Percentiles rank a stretch among this genome's conserved stretches.
These are phyloP conservation scores for Pyrenophora teres DNA, from an alignment of 2,329 filamentous ascomycete genomes.

Conservation along the genomic window DNA sequence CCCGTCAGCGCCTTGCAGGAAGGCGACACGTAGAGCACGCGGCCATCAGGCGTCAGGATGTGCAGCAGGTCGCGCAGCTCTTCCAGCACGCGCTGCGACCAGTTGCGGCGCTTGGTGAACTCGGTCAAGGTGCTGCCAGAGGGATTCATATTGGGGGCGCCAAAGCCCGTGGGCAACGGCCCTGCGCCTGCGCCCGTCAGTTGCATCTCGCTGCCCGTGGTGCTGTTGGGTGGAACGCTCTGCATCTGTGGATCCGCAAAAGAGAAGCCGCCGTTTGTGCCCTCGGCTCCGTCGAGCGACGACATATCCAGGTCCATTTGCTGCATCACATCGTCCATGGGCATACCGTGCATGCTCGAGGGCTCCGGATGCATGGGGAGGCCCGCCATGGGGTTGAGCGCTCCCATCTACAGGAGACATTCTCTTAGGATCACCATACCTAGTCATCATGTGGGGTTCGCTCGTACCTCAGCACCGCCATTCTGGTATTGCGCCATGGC, in stretches of 20 bases:
- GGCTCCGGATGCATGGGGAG: constrained; percentile 34
- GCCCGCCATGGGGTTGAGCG: constrained; percentile 25
- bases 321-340: constrained; percentile 53
- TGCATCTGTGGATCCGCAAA: constrained; percentile 36
- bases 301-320: constrained; percentile 53
- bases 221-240: constrained; percentile 31
- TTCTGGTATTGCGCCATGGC: constrained; percentile 46
- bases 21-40: constrained; percentile 83
- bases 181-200: constrained; percentile 58
- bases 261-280: constrained; percentile 26
- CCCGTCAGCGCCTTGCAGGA: constrained; percentile 77
- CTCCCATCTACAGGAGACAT: constrained; percentile 36
- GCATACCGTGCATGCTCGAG: constrained; percentile 37
- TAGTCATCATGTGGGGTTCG: constrained; percentile 13
- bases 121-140: constrained; percentile 64
- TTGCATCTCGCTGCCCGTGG: constrained; percentile 30
- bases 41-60: constrained; percentile 82
- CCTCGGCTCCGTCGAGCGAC: constrained; percentile 32
- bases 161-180: constrained; percentile 61
- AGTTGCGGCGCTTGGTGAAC: constrained; percentile 71
- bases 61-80: constrained; percentile 88
- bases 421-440: constrained; percentile 23
- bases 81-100: constrained; percentile 87
- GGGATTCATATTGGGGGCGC: constrained; percentile 50
- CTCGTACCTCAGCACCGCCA: constrained; percentile 41